phyloP scores from a whole-genome alignment of 2,329 filamentous ascomycete species.

The Verticillium dahliae region DNA sequence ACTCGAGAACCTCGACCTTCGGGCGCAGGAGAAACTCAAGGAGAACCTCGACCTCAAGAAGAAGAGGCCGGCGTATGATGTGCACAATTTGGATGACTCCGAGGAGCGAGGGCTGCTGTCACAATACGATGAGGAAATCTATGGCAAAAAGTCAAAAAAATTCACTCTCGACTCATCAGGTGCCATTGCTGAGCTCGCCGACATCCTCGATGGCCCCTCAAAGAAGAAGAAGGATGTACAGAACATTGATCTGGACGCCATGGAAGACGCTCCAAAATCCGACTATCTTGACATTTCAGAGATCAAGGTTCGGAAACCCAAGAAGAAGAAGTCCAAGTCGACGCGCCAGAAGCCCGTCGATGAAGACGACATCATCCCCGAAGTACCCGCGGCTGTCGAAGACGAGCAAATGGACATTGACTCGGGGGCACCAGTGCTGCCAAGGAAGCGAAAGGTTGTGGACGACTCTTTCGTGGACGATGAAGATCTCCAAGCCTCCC shows the following conservation, averaged over 20 bases:
- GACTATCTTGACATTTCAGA: conserved; percentile 86
- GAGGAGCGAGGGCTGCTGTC: conserved; percentile 65
- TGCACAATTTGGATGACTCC: conserved; percentile 63
- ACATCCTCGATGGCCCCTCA: conserved; percentile 44
- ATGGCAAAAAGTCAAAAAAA: conserved; percentile 78
- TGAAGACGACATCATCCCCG: conserved; percentile 53
- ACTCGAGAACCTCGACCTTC: conserved; percentile 69
- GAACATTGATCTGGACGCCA: conserved; percentile 74
- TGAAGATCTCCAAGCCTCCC: conserved; percentile 80
- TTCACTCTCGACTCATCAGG: conserved; percentile 83
- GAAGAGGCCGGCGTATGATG: conserved; percentile 83
- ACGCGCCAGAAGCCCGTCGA: conserved; percentile 64
- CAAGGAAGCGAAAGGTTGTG: conserved; percentile 54
- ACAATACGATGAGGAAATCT: conserved; percentile 94
- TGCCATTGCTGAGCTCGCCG: conserved; percentile 56
- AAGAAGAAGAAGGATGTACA: conserved; percentile 58
- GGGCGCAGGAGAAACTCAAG: conserved; percentile 64
- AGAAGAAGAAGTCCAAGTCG: conserved; percentile 82
- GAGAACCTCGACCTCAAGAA: conserved; percentile 84
- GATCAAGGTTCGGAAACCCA: conserved; percentile 90
- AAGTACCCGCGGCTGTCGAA: conserved; percentile 26
- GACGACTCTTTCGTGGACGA: conserved; percentile 76
- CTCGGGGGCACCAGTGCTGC: conserved; percentile 33
- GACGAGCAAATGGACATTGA: conserved; percentile 72
- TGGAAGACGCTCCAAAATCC: conserved; percentile 64